These are phyloP conservation scores for Takakia lepidozioides DNA, from an alignment of 225 moss, liverwort and hornwort genomes.

Conservation along the genomic window DNA sequence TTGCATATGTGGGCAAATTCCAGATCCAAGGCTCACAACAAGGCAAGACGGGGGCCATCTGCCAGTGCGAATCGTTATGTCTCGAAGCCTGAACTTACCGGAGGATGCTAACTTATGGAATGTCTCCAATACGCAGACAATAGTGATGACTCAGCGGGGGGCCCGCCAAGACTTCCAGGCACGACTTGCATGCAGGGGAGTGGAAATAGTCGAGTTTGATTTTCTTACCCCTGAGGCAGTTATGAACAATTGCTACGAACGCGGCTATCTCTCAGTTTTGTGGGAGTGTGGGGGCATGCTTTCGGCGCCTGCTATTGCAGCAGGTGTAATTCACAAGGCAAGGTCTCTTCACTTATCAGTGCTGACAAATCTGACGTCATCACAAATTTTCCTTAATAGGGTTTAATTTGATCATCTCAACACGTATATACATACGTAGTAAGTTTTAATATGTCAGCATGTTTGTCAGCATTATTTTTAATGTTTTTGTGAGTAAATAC, in stretches of 20 bases:
- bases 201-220: conserved; percentile 88
- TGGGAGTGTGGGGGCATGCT: conserved; percentile 96
- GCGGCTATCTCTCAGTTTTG: conserved; percentile 74
- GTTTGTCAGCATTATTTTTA: too few relatives aligned
- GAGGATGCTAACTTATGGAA: conserved; percentile 79
- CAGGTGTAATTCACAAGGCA: conserved; percentile 71
- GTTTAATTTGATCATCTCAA: too few relatives aligned
- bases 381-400: too few relatives aligned
- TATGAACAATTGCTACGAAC: conserved; percentile 87
- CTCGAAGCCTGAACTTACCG: conserved; percentile 67
- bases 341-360: neutral
- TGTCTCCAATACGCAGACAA: conserved; percentile 60
- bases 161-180: conserved; percentile 64
- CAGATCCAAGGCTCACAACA: conserved; percentile 83
- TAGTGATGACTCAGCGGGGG: conserved; percentile 89
- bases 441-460: too few relatives aligned
- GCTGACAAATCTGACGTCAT: too few relatives aligned
- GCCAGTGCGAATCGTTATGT: conserved; percentile 91
- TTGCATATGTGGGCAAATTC: neutral
- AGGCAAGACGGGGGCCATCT: conserved; percentile 69
- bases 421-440: too few relatives aligned
- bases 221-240: conserved; percentile 67
- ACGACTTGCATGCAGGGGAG: conserved; percentile 56
- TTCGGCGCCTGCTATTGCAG: conserved; percentile 86
- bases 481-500: too few relatives aligned